These are phyloP conservation scores for Globisporangium paroecandrum DNA, from an alignment of 352 stramenopile species.

Conservation along the genomic window DNA sequence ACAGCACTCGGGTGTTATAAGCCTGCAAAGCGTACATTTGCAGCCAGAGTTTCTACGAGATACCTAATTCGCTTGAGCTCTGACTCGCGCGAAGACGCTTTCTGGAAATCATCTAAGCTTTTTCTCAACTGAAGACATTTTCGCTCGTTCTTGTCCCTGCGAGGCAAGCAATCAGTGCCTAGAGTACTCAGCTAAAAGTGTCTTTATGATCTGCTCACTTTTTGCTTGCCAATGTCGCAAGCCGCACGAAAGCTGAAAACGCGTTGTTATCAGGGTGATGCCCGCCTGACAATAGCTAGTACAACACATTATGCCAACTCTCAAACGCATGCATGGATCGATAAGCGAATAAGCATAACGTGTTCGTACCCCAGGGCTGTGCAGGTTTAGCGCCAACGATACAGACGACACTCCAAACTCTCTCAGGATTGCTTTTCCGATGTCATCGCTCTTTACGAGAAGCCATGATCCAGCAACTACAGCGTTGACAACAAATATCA, in stretches of 20 bases:
- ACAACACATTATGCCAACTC: neutral
- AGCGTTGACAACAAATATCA: neutral
- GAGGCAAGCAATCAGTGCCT: neutral
- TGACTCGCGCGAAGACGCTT: neutral
- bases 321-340: neutral
- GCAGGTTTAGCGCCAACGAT: neutral
- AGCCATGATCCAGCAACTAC: neutral
- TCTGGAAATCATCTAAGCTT: neutral
- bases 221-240: neutral
- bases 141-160: neutral
- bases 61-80: neutral
- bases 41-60: neutral
- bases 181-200: neutral
- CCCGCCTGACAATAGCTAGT: neutral
- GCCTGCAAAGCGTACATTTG: neutral
- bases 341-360: neutral
- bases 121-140: neutral
- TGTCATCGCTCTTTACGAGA: neutral
- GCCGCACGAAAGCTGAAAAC: neutral
- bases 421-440: neutral
- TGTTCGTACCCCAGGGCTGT: neutral
- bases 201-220: neutral
- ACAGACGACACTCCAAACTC: neutral
- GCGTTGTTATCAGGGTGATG: neutral
- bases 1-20: neutral